Evolutionary conservation across 202 grass and related monocot species (phyloP), one percentile per base, ranked within the genome.

Genomic region (Zizania palustris): DNA sequence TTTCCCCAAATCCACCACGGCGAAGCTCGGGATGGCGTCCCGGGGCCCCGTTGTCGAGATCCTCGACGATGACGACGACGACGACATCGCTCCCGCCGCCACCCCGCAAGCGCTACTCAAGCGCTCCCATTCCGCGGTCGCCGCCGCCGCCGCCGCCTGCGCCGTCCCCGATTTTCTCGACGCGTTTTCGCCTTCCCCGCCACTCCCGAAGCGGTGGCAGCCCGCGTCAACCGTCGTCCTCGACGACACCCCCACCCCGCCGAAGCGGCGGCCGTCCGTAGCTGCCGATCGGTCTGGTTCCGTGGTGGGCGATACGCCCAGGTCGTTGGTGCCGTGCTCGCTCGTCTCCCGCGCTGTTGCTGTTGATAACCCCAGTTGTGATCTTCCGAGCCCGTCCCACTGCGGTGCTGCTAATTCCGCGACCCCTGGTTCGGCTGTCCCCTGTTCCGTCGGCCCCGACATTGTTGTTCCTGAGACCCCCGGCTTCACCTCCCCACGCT

Each of bases 201-300:
- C 70, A 7, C 41, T 11, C n/a, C 28, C 39, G 6, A 91, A 87
- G 73, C 72, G 53, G 15, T 69, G 36, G 10, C 43, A 7, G 13
- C 33, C 9, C 16, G 45, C 50, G 63, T 62, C 33, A 4, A 40
- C 51, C 68, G 66, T 98, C 68, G 44, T 67, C 46, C 35, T 97
- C 16, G 88, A 88, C 77, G 91, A 90, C 80, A 87, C 85, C 58
- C 85, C 87, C 1, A 84, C 95, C 7, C 86, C 91, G 40, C 75
- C 63, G 45, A 94, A 83, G 85, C 73, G 69, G 13, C 69, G 14
- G 40, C 54, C 19, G 5, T 39, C 37, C 11, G 40, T 60, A 11
- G 41, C 9, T 3, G 20, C 43, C 22, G 9, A 54, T 1, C 57
- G 60, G 67, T 63, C 78, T 22, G n/a, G 28, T 7, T 74, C 74